Evolutionary conservation across 2,329 filamentous ascomycete genomes (phyloP), one percentile per base, ranked within the genome.

Genomic region (Aureobasidium mangrovei): DNA sequence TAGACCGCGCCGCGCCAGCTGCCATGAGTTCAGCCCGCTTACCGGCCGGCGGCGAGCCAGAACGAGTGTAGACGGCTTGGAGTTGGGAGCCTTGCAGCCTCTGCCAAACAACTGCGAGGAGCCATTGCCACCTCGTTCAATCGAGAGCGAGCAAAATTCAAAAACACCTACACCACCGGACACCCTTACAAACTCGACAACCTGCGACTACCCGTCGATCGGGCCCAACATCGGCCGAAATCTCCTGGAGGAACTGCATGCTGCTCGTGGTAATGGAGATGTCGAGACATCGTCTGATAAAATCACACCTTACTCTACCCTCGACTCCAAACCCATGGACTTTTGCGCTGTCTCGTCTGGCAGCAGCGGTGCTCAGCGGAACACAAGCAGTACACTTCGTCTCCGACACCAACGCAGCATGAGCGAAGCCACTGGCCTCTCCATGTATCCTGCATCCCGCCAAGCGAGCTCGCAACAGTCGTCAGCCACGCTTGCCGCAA

Each of bases 201-300:
- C 55, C 5, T 53, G 57, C 35, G 55, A 63, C 10, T 60, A 63
- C 53, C 60, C 60, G 18, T 62, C 61, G 4, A 55, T 63, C 24
- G 65, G 60, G 27, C 60, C 53, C 7, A 57, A 56, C 4, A 40
- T 57, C 8, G 64, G 65, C 27, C 61, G 65, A 33, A 69, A 67
- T 46, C 58, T 69, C 4, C 63, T 68, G 58, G 66, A 69, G 39
- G 67, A 69, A 57, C 55, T 69, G 12, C 58, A 58, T 8, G 60
- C 64, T 18, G 60, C 59, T 7, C 29, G 33, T 28, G 47, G 41
- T 29, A 59, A 45, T 3, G 9, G 38, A 47, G 49, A 55, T 28
- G 28, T 28, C n/a, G 40, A 53, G 10, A 49, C 44, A 2, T 5
- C 53, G 8, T 43, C 53, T 3, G 41, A 36, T 4, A 44, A 36